Evolutionary conservation across 768 basidiomycete genomes (phyloP).

Genomic region (Psilocybe cubensis): DNA sequence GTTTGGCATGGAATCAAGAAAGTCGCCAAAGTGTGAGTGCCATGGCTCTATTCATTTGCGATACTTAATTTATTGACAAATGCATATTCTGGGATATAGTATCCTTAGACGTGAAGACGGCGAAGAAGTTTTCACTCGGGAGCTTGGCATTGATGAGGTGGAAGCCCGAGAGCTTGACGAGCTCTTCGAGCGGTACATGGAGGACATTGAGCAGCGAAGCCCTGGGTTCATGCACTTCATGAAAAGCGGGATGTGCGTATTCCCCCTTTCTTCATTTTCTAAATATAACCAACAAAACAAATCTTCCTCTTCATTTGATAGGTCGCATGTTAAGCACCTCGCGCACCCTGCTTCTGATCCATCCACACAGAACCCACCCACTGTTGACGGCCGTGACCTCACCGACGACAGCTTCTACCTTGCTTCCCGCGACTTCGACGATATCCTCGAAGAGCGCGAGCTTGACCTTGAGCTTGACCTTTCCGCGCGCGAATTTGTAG

Average conservation of each 20-base stretch:
- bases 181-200: slow-evolving; percentile 11
- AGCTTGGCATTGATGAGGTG: slow-evolving; percentile 4
- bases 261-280: background rate
- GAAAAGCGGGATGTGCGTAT: slow-evolving; percentile 7
- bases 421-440: background rate
- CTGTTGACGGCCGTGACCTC: background rate
- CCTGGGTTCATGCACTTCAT: slow-evolving; percentile 7
- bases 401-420: background rate
- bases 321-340: background rate
- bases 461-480: slow-evolving; percentile 1
- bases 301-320: background rate
- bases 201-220: slow-evolving; percentile 10
- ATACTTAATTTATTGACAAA: background rate
- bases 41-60: background rate
- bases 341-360: background rate
- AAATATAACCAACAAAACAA: background rate
- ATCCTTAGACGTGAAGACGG: slow-evolving; percentile 5
- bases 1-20: slow-evolving; percentile 11
- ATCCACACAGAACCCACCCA: too few relatives aligned
- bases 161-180: slow-evolving; percentile 14
- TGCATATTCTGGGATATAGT: background rate
- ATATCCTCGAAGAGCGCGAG: slow-evolving; percentile 1
- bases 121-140: slow-evolving; percentile 11
- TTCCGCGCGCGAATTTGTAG: slow-evolving; percentile 3
- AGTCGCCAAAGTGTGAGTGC: slow-evolving; percentile 6